Evolutionary conservation across 352 stramenopile species (phyloP), one percentile per base, ranked within the genome.

Genomic region (Phytophthora pinifolia): DNA sequence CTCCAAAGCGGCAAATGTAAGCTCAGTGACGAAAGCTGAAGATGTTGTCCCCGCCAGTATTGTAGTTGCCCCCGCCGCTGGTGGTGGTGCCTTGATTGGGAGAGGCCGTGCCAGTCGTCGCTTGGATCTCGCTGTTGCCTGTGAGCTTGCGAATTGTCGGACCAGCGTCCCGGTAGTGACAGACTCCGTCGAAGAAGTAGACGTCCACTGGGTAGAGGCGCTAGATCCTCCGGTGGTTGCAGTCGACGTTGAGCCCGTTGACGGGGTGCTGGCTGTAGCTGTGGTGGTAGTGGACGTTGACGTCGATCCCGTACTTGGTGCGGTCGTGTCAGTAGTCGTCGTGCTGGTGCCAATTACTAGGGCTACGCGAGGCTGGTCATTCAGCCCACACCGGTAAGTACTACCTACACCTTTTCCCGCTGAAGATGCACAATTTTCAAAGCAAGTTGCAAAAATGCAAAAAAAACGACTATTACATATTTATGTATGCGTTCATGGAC

Each of bases 1-100:
- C 22, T 27, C 22, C 22, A 27, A 27, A 27, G 22, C 6, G 22
- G 22, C 8, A 18, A 18, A 42, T n/a, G 35, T 9, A 31, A 33
- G 13, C 17, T 62, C 31, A 67, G 35, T 46, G 59, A 35, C 59
- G 51, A 29, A 67, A 67, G 33, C 27, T 25, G 33, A 67, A 67
- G 39, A 32, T 45, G n/a, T 43, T 62, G 38, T 33, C 45, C 37
- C 59, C 51, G 18, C 59, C 58, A 7, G 17, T 37, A 35, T 45
- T 41, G 29, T 53, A 58, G 25, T 67, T 49, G 34, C 35, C 14
- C 59, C 59, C 62, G 14, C 59, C 59, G 6, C 52, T 42, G 17
- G 29, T 44, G 10, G 52, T 41, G 14, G 52, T 46, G 33, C 33
- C 46, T 33, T 62, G 43, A 13, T 37, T 58, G 1, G 59, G 52